These are phyloP conservation scores for Helianthus tuberosus DNA, from an alignment of 129 eudicot genomes.

Conservation along the genomic window DNA sequence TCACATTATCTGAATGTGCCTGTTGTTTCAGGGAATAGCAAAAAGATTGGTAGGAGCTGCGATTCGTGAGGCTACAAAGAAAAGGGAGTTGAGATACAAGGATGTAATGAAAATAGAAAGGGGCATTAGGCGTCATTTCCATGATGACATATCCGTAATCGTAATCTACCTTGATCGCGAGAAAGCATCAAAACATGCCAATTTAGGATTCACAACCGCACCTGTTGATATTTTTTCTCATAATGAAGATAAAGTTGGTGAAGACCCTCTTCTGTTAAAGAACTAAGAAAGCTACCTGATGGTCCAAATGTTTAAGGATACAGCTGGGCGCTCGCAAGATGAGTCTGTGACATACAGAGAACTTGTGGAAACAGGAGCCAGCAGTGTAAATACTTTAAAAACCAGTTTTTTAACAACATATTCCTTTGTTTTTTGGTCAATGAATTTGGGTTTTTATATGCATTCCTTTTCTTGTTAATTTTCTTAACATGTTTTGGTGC, in stretches of 20 bases:
- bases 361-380: no score
- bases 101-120: slow-evolving; percentile 71
- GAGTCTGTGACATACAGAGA: no score
- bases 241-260: slow-evolving; percentile 50
- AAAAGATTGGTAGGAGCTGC: slow-evolving; percentile 87
- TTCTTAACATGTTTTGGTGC: no score
- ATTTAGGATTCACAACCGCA: slow-evolving; percentile 53
- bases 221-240: slow-evolving; percentile 77
- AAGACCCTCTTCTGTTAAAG: slow-evolving; percentile 33
- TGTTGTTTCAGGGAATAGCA: slow-evolving; percentile 74
- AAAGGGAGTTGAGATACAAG: slow-evolving; percentile 75
- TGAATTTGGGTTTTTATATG: slow-evolving; percentile 16
- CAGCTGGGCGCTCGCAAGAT: no score
- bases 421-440: slow-evolving; percentile 35
- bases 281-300: slow-evolving; percentile 1
- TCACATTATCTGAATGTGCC: neutral
- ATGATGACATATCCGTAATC: slow-evolving; percentile 87
- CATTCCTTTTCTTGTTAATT: neutral
- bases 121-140: slow-evolving; percentile 75
- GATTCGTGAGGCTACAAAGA: slow-evolving; percentile 75
- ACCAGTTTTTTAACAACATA: slow-evolving; percentile 25
- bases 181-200: slow-evolving; percentile 29
- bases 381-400: neutral
- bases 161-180: slow-evolving; percentile 70
- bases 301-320: no score